Evolutionary conservation across 257 asterid species (phyloP), one percentile per base, ranked within the genome.

Genomic region (Pogostemon cablin): DNA sequence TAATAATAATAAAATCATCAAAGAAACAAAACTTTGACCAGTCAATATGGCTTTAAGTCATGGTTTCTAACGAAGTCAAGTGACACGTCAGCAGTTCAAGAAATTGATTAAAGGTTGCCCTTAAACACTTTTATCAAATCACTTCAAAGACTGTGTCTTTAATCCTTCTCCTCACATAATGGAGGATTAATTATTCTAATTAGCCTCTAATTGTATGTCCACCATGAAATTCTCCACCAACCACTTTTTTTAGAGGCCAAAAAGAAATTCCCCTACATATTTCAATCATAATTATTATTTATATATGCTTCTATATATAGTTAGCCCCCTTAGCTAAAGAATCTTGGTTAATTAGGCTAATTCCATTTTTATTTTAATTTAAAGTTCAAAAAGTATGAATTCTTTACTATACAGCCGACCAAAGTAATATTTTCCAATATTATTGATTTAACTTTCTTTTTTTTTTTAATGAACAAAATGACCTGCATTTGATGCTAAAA

Each of bases 131-230:
- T 11, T 54, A 32, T 42, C 34, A 9, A 44, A 63, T 68, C 72
- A 67, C 67, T 72, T 75, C 35, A 66, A 72, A 53, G 68, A 71
- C 11, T 55, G 20, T 68, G 70, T 64, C 84, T 72, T 76, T 68
- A 76, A 69, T 56, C 79, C 79, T 72, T 76, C 77, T 66, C 81
- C 81, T 64, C 75, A 72, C 83, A 75, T 12, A 79, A 64, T 77
- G 81, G 75, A 69, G 52, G 61, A 25, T 63, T 70, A 56, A 65
- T 62, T 65, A 9, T 32, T 64, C 48, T 76, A 62, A 25, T 58
- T 80, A 80, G 59, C 64, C 66, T 15, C 57, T 3, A 43, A 11
- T 61, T 72, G 9, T 43, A 43, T 43, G 63, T 65, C 73, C 68
- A 79, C 73, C 68, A 62, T 25, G 35, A 74, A 65, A 41, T 65